Evolutionary conservation across 129 eudicot species (phyloP).

Genomic region (Chrysanthemum seticuspe): DNA sequence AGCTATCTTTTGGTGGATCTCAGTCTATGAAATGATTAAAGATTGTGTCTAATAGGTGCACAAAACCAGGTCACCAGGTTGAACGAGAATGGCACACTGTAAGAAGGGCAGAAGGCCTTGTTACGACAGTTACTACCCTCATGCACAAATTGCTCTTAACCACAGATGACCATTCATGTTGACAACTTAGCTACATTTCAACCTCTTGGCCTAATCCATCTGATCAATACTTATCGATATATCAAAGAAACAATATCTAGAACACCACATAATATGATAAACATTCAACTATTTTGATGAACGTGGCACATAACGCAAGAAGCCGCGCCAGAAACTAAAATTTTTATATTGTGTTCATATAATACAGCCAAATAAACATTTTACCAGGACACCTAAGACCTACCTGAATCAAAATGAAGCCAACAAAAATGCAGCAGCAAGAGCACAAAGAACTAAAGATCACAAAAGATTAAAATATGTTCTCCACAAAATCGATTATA

Average conservation of each 20-base stretch:
- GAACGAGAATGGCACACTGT: no score
- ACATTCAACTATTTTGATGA: neutral
- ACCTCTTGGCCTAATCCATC: no score
- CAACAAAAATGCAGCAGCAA: neutral
- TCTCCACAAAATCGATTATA: constrained; percentile 19
- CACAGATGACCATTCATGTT: neutral
- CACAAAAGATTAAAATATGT: neutral
- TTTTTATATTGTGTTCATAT: no score
- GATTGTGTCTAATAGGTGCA: no score
- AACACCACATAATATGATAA: neutral
- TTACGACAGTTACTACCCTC: no score
- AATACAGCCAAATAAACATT: constrained; percentile 4
- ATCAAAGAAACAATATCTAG: neutral
- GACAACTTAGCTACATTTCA: neutral
- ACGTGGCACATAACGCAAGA: neutral
- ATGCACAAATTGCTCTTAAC: no score
- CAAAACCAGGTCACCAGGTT: no score
- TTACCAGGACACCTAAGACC: constrained; percentile 1
- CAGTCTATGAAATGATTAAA: no score
- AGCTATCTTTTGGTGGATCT: no score
- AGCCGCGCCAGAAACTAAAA: no score
- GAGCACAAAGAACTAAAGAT: constrained; percentile 11
- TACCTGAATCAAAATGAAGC: neutral
- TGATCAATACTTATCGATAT: neutral
- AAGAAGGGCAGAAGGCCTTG: no score